Percentiles rank a stretch among this genome's conserved stretches.
Conservation (phyloP, 352 stramenopile genomes). For the Pythium biforme region DNA sequence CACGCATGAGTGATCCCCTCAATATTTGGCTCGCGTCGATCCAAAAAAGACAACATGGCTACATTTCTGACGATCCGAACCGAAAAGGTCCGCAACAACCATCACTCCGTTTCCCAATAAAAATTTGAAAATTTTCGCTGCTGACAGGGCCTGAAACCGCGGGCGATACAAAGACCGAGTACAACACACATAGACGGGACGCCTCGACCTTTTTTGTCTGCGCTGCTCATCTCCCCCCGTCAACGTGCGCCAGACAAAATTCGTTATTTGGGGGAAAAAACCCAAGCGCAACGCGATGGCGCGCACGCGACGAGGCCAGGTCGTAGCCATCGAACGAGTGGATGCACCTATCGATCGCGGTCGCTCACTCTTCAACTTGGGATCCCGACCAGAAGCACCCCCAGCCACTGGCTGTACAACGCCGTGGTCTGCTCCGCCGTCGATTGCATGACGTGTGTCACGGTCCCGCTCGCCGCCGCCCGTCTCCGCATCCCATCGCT, state of each 20-base stretch:
- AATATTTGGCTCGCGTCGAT: too few relatives aligned
- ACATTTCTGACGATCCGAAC: background rate
- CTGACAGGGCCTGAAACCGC: background rate
- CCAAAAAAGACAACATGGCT: background rate
- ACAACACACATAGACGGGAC: background rate
- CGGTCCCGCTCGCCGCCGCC: background rate
- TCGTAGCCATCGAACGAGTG: constrained; percentile 3
- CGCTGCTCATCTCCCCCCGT: background rate
- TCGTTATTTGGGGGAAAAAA: background rate
- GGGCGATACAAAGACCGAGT: background rate
- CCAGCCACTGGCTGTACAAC: background rate
- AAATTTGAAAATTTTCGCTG: constrained; percentile 1
- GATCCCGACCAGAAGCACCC: background rate
- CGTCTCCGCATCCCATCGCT: background rate
- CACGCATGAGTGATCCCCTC: too few relatives aligned
- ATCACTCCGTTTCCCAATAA: background rate
- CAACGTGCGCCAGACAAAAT: background rate
- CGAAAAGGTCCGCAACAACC: background rate
- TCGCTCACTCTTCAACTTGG: constrained; percentile 11
- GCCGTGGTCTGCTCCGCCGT: background rate
- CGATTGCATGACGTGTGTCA: constrained; percentile 9
- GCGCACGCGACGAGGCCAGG: constrained; percentile 6
- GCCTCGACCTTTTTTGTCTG: background rate
- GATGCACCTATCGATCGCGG: background rate
- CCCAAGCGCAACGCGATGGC: background rate